Evolutionary conservation across 2,329 filamentous ascomycete species (phyloP), one percentile per base, ranked within the genome.

Genomic region (Botryotinia calthae): DNA sequence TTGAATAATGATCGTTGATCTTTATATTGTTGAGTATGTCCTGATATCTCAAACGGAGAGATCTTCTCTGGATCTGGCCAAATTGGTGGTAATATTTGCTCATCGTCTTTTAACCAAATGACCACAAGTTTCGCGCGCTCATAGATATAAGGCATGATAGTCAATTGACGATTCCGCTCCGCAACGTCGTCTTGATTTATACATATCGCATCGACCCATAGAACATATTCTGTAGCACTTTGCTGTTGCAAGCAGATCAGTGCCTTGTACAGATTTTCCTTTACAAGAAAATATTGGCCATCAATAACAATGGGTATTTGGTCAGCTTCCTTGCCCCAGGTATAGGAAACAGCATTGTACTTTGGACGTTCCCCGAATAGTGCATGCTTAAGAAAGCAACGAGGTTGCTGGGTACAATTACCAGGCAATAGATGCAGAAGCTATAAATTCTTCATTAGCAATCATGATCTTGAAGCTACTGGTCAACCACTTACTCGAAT

Each of bases 331-430:
- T 73, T 70, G 0, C 78, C 78, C 76, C 79, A 78, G 8, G 66
- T 76, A 69, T 80, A 81, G 2, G 79, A 80, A 48, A 80, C 68
- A 25, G 78, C 78, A 37, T 78, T 70, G 65, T 76, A 79, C 22
- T 72, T 75, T 14, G 77, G 76, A 31, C 67, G 73, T 8, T 75
- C 66, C 1, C 62, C 73, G 34, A 80, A 77, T 4, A 31, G 69
- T 31, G 22, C 71, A 61, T 71, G 42, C 10, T 25, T 54, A 4
- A 74, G 71, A 25, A 14, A 31, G 37, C 71, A 73, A 40, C 20
- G 34, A 20, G 61, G 70, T n/a, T 42, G 40, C 28, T 59, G 37
- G 8, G 10, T 37, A 70, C 2, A 22, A 16, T 5, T 12, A 22
- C 51, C 62, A 10, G 62, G 62, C 5, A 16, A 28, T 46, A 72